phyloP scores from a whole-genome alignment of 1,139 yeast genomes.

The Blastobotrys apis region DNA sequence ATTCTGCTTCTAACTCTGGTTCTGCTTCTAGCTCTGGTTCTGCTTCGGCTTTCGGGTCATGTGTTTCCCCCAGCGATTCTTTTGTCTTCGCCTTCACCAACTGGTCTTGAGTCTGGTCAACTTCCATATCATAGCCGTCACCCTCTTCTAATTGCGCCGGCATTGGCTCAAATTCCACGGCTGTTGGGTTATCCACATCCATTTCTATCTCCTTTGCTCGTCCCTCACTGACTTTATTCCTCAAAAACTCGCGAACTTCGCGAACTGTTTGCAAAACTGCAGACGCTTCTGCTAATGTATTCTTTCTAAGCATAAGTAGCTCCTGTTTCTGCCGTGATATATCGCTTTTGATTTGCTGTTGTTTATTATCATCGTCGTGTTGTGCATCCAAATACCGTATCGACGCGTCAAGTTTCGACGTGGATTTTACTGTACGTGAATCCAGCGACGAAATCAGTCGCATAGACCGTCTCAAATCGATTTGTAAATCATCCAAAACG shows the following conservation, averaged over 20 bases:
- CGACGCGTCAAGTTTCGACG: slow-evolving; percentile 1
- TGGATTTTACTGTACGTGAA: not conserved
- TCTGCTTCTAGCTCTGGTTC: not conserved
- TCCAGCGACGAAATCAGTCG: slow-evolving; percentile 11
- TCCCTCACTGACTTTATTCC: not conserved
- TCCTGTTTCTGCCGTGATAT: not conserved
- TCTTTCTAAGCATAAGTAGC: slow-evolving; percentile 3
- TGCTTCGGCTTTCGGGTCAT: not conserved
- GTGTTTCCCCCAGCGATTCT: not conserved
- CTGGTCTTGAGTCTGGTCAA: not conserved
- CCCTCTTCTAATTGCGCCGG: not conserved
- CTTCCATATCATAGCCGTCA: not conserved
- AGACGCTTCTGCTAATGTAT: slow-evolving; percentile 11
- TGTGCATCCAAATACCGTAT: slow-evolving; percentile 11
- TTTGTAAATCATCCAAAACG: slow-evolving; percentile 10
- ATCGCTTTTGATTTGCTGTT: not conserved
- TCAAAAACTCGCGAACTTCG: not conserved
- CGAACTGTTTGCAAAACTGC: slow-evolving; percentile 5
- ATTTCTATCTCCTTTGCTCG: not conserved
- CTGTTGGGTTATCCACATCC: not conserved
- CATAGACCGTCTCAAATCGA: slow-evolving; percentile 10
- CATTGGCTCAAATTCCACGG: too few species aligned
- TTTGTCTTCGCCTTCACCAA: too few species aligned
- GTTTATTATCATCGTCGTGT: slow-evolving; percentile 3
- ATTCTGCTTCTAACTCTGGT: not conserved